Evolutionary conservation across 345 rosid species (phyloP), one percentile per base, ranked within the genome.

Genomic region (Eucalyptus virginea): DNA sequence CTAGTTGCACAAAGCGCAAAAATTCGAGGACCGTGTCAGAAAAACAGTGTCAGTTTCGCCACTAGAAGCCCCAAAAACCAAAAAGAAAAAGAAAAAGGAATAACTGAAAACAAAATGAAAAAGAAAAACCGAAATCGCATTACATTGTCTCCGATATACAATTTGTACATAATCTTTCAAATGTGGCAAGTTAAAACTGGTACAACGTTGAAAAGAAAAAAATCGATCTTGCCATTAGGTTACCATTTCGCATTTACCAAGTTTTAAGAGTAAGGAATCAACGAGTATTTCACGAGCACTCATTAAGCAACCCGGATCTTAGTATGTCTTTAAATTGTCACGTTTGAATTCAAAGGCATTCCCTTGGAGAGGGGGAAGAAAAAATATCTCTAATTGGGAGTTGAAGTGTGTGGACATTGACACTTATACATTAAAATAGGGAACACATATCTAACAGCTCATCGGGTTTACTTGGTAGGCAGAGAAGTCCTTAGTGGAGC

Each of bases 241-340:
- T 34, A 72, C 3, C 26, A 5, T 72, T 19, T 37, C 10, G 3
- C 40, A 34, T 37, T 37, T 72, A 10, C 4, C 81, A 5, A 72
- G 8, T 42, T 37, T 37, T 37, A 37, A 37, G 26, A 72, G 6
- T 19, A 37, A 34, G 45, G 47, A 77, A 37, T 37, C 47, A 11
- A 37, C 0, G 1, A 69, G 13, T 18, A 69, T 9, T 21, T 18
- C 1, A 18, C 2, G 7, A 69, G 81, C 14, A 34, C 81, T 18
- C 19, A 7, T 9, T 18, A 34, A 21, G 26, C 0, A 52, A 52
- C 0, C 2, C 1, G 4, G 1, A 21, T 8, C 5, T 52, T 8
- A 8, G 1, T 52, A 52, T 52, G 2, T 52, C 0, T 9, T 52
- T 52, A 21, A 52, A 52, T 0, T 21, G 1, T 21, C 5, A 52